These are phyloP conservation scores for Saturnispora quitensis DNA, from an alignment of 805 yeast species.

Conservation along the genomic window DNA sequence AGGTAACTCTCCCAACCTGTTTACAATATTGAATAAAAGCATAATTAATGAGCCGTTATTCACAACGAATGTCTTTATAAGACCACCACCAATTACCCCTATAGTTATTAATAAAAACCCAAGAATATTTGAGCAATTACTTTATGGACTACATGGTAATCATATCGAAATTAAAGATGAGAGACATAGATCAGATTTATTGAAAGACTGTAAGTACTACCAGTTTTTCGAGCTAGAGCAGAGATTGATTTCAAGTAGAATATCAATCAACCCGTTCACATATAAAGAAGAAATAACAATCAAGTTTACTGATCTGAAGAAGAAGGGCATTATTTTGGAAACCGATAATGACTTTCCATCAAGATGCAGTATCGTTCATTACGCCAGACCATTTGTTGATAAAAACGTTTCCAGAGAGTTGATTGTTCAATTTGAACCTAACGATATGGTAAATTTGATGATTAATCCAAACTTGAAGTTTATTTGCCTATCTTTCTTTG, in stretches of 20 bases:
- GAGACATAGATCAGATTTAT: constrained; percentile 45
- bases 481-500: constrained; percentile 17
- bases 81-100: constrained; percentile 76
- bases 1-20: constrained; percentile 75
- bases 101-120: constrained; percentile 45
- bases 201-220: constrained; percentile 69
- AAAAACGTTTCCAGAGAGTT: constrained; percentile 26
- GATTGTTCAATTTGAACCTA: constrained; percentile 32
- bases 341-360: constrained; percentile 12
- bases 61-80: constrained; percentile 34
- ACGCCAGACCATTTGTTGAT: constrained; percentile 42
- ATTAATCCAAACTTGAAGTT: constrained; percentile 26
- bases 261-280: constrained; percentile 44
- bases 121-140: constrained; percentile 42
- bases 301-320: constrained; percentile 36
- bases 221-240: constrained; percentile 71
- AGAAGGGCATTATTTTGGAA: constrained; percentile 24
- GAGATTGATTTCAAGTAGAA: constrained; percentile 43
- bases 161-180: constrained; percentile 39
- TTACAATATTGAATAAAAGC: constrained; percentile 51
- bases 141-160: constrained; percentile 50
- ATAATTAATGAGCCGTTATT: constrained; percentile 38
- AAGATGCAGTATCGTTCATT: constrained; percentile 22
- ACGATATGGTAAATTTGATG: constrained; percentile 25
- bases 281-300: constrained; percentile 49